phyloP scores from a whole-genome alignment of 306 rosid genomes.

The Fragaria vesca region DNA sequence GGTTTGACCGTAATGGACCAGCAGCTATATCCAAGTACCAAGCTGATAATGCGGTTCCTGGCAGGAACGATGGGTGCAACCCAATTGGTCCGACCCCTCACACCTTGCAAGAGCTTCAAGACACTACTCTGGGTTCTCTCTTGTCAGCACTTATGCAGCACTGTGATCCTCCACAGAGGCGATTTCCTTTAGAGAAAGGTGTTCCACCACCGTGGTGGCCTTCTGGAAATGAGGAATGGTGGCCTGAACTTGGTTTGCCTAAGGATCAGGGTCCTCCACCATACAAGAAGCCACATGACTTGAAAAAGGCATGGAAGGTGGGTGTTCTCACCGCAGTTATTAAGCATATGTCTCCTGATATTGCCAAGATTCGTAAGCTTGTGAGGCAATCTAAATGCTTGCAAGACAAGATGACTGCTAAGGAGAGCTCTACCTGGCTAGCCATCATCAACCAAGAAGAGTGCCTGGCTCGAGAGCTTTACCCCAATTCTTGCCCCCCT shows the following conservation, averaged over 20 bases:
- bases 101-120: slow-evolving; percentile 53
- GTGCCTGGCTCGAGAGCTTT: slow-evolving; percentile 38
- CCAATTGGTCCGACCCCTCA: slow-evolving; percentile 33
- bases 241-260: slow-evolving; percentile 40
- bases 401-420: slow-evolving; percentile 71
- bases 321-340: slow-evolving; percentile 61
- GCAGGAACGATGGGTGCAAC: slow-evolving; percentile 31
- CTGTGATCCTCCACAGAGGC: slow-evolving; percentile 69
- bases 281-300: slow-evolving; percentile 74
- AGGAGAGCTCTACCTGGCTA: slow-evolving; percentile 63
- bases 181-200: slow-evolving; percentile 64
- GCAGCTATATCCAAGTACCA: slow-evolving; percentile 57
- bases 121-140: slow-evolving; percentile 61
- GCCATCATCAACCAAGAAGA: slow-evolving; percentile 61
- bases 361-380: slow-evolving; percentile 45
- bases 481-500: slow-evolving; percentile 46
- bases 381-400: slow-evolving; percentile 53
- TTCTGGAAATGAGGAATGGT: slow-evolving; percentile 55
- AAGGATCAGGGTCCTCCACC: slow-evolving; percentile 60
- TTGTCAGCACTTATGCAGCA: slow-evolving; percentile 61
- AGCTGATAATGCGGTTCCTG: slow-evolving; percentile 42
- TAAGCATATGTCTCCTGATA: slow-evolving; percentile 64
- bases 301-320: slow-evolving; percentile 74
- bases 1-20: slow-evolving; percentile 62
- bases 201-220: slow-evolving; percentile 91